Evolutionary conservation across 2,329 filamentous ascomycete genomes (phyloP).

Genomic region (Talaromyces funiculosus): DNA sequence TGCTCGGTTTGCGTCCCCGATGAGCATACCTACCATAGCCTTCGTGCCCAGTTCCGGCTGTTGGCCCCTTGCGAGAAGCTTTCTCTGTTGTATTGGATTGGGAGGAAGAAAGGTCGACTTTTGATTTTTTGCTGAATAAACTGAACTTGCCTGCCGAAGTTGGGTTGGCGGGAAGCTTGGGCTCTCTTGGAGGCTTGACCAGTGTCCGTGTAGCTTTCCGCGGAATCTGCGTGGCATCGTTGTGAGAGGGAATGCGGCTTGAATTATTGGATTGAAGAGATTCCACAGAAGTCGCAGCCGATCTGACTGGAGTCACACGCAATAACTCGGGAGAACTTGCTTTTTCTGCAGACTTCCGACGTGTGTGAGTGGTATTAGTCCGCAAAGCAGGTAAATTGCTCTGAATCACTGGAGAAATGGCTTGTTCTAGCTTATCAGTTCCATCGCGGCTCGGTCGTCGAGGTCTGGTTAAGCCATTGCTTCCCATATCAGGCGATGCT

Average conservation of each 20-base stretch:
- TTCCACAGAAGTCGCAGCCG: conserved; percentile 32
- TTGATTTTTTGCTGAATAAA: conserved; percentile 69
- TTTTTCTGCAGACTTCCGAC: conserved; percentile 46
- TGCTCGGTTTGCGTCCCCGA: conserved; percentile 40
- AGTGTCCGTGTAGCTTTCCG: conserved; percentile 34
- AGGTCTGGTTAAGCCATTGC: conserved; percentile 40
- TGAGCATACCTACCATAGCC: conserved; percentile 46
- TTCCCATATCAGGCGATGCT: conserved; percentile 1
- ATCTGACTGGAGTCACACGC: conserved; percentile 26
- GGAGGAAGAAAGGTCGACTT: conserved; percentile 51
- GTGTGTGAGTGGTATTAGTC: conserved; percentile 43
- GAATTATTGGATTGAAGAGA: conserved; percentile 32
- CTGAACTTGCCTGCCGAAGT: conserved; percentile 61
- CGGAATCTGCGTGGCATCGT: conserved; percentile 26
- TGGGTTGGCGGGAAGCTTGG: conserved; percentile 25
- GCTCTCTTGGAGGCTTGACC: conserved; percentile 24
- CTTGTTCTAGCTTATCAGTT: conserved; percentile 55
- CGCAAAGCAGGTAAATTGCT: conserved; percentile 50
- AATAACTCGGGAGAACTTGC: conserved; percentile 28
- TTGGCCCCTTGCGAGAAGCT: conserved; percentile 65
- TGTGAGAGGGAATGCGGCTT: conserved; percentile 29
- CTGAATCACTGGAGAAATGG: conserved; percentile 50
- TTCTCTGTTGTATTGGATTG: conserved; percentile 55
- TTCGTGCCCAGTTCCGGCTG: conserved; percentile 91
- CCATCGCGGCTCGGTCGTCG: conserved; percentile 63